Conservation (phyloP, 768 basidiomycete genomes). For the Lenzites betulinus region DNA sequence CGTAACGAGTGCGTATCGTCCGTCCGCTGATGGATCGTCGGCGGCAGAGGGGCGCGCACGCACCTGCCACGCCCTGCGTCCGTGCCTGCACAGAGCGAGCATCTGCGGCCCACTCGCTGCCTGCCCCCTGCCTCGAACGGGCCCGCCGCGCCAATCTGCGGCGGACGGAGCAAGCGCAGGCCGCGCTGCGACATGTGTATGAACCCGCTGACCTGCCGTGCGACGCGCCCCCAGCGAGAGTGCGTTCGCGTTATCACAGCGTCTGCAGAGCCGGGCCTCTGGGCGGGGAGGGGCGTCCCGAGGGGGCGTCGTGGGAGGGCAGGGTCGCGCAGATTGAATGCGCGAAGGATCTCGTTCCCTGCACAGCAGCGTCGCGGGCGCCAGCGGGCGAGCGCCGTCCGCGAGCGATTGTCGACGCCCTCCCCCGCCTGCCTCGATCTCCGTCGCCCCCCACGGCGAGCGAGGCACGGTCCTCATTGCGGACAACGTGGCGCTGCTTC, state of each 20-base stretch:
- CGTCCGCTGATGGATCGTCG: constrained; percentile 21
- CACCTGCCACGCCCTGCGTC: constrained; percentile 8
- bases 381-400: constrained; percentile 1
- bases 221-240: neutral
- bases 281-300: constrained; percentile 10
- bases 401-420: constrained; percentile 14
- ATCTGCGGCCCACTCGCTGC: neutral
- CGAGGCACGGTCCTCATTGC: constrained; percentile 17
- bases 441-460: constrained; percentile 2
- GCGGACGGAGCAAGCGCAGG: constrained; percentile 5
- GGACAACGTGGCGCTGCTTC: constrained; percentile 21
- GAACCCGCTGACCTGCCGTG: constrained; percentile 11
- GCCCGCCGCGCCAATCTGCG: neutral
- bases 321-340: constrained; percentile 5
- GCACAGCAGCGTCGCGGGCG: neutral
- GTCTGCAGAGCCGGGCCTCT: neutral
- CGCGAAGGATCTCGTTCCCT: constrained; percentile 5
- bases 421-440: constrained; percentile 13
- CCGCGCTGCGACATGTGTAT: neutral
- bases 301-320: neutral
- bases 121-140: neutral
- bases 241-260: constrained; percentile 9
- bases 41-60: constrained; percentile 10
- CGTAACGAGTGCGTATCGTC: constrained; percentile 10
- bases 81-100: neutral